Evolutionary conservation across 352 stramenopile species (phyloP), one percentile per base, ranked within the genome.

Genomic region (Phytophthora colocasiae): DNA sequence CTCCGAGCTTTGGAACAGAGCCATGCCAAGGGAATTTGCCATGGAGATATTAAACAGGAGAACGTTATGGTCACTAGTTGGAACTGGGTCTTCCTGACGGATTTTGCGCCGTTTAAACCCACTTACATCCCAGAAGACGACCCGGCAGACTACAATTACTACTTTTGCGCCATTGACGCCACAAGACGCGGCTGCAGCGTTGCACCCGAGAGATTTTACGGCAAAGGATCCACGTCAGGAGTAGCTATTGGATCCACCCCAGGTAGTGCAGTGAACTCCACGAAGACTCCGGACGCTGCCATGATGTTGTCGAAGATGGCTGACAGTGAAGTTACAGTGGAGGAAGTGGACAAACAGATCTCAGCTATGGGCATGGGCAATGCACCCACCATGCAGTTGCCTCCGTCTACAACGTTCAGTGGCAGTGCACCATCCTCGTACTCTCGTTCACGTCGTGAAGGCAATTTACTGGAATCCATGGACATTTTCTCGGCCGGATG

Each of bases 401-500:
- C 76, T 6, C 57, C 67, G 17, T 72, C 50, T 17, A 32, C 29
- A 10, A 45, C 68, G 14, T 74, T 58, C 15, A 70, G 68, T 52
- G 58, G 64, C 40, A 73, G 54, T n/a, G 59, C 62, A 6, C 56
- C 63, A 24, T 66, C 74, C 4, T 82, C 74, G 5, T 82, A 79
- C 49, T 78, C 75, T 45, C 68, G 78, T 4, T 75, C 62, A 17
- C 81, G 78, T 44, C 77, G 80, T 5, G 83, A 93, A 64, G 84
- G 87, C 8, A 85, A 67, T 49, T 76, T 95, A 38, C 64, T 87
- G 1, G 80, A 92, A 43, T 96, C 93, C 10, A 99, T 99, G 96
- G 98, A 99, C 79, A 96, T 99, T 47, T 99, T 99, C 78, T 99
- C 97, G 39, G 83, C 97, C 9, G 97, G 97, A 9, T 99, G 98